Base-by-base conservation (phyloP, 2,329 filamentous ascomycete species). In the Fusarium sp. region DNA sequence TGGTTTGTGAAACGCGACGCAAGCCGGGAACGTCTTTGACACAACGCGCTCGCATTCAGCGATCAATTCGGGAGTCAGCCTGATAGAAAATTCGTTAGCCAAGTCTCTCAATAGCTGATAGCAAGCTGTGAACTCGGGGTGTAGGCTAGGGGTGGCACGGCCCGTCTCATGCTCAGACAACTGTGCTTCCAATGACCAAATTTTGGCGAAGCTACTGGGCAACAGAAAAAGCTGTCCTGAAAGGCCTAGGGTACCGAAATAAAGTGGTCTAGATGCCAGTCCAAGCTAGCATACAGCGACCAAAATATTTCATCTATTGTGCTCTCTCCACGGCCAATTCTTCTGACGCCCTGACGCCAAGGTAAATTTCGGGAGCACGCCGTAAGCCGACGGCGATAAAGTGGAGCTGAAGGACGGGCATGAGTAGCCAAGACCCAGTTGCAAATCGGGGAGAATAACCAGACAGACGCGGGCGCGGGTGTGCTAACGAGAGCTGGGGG, bases 1-100 rank as follows among this genome's bases (percentile, higher is more conserved):
- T 10, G 87, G 87, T 79, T 88, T 89, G 80, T 89, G 87, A 76
- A 89, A 89, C 74, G 87, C 87, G 44, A 89, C 86, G 75, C 86
- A 89, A 67, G 87, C 86, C 41, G 87, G 87, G 72, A 89, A 83
- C 16, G 86, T 88, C 81, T 88, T 89, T 73, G 83, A 85, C 73
- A 89, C 85, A 75, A 89, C 86, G 61, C 87, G 83, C 79, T 89
- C 87, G 77, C 86, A 88, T 79, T 89, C 87, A 70, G 83, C 79
- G 66, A 88, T 81, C 66, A 88, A 80, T 76, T 89, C 87, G 54
- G 87, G 86, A 11, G 86, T 88, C 54, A 89, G 77, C 71, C 82
- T 83, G 72, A 61, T 52, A 58, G 59, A 67, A 57, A 45, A 51
- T 44, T 61, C 65, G 72, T 78, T 74, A 78, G 76, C 60, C 69